Conservation (phyloP, 352 stramenopile genomes). For the Pythium phragmitis region DNA sequence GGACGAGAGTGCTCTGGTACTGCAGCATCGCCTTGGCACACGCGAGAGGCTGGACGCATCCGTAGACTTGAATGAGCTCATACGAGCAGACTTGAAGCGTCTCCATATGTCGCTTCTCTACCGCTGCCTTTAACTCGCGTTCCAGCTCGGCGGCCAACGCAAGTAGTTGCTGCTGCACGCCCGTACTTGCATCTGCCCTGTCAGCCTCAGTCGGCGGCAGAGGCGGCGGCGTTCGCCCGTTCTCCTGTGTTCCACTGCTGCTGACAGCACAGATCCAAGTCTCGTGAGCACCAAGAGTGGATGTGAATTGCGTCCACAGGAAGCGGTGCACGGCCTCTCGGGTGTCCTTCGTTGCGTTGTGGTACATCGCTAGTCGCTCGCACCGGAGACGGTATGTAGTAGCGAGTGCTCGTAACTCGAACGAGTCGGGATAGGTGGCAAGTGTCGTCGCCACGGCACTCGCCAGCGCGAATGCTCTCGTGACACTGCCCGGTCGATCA, state of each 20-base stretch:
- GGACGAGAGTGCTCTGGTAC: constrained; percentile 52
- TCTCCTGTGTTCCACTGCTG: constrained; percentile 2
- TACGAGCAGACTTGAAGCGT: constrained; percentile 46
- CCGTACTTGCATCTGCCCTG: constrained; percentile 5
- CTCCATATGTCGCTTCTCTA: constrained; percentile 43
- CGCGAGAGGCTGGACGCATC: constrained; percentile 45
- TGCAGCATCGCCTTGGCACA: constrained; percentile 58
- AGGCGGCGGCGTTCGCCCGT: constrained; percentile 17
- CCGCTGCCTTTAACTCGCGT: constrained; percentile 24
- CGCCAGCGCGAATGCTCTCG: constrained; percentile 12
- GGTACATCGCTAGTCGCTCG: constrained; percentile 43
- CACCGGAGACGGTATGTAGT: constrained; percentile 40
- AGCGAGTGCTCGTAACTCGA: constrained; percentile 30
- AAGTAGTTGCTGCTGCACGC: not conserved
- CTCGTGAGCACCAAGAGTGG: constrained; percentile 24
- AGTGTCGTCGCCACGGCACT: not conserved
- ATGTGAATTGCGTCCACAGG: constrained; percentile 59
- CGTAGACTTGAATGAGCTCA: constrained; percentile 57
- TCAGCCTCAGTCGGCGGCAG: not conserved
- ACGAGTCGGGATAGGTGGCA: not conserved
- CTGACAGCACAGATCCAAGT: constrained; percentile 54
- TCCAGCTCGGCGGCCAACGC: constrained; percentile 14
- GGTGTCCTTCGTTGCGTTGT: constrained; percentile 18
- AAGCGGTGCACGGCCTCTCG: constrained; percentile 19
- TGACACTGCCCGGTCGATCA: constrained; percentile 5